A percentile compares a stretch with the other conserved stretches of the same genome.
Evolutionary conservation across 257 asterid species (phyloP).

Genomic region (Solanum pinnatisectum): DNA sequence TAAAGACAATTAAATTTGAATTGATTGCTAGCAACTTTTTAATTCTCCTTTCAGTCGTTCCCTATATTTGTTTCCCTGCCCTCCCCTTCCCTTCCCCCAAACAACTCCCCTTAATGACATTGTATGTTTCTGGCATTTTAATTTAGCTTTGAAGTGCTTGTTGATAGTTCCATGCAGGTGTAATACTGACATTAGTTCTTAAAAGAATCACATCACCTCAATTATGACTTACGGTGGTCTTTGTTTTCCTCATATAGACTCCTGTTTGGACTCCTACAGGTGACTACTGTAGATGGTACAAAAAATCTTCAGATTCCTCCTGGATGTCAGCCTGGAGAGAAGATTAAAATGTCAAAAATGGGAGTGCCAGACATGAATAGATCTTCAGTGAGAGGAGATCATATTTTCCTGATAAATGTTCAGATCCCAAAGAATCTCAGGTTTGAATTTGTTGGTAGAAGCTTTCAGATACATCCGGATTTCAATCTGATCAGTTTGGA

Average conservation of each 20-base stretch:
- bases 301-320: conserved; percentile 80
- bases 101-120: background rate
- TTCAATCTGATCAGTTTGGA: background rate
- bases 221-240: background rate
- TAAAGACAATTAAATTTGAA: background rate
- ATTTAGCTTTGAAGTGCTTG: background rate
- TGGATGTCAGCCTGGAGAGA: conserved; percentile 89
- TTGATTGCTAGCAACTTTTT: background rate
- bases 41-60: background rate
- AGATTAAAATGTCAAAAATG: conserved; percentile 48
- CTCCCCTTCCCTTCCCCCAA: background rate
- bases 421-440: conserved; percentile 71
- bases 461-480: background rate
- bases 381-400: conserved; percentile 80
- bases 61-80: background rate
- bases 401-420: conserved; percentile 69
- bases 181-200: background rate
- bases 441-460: conserved; percentile 15
- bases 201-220: background rate
- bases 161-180: background rate
- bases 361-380: conserved; percentile 84
- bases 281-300: conserved; percentile 73
- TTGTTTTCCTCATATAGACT: conserved; percentile 1
- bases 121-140: background rate
- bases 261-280: conserved; percentile 33